Base-by-base conservation (phyloP, 2,329 filamentous ascomycete genomes). In the Aureobasidium pullulans region DNA sequence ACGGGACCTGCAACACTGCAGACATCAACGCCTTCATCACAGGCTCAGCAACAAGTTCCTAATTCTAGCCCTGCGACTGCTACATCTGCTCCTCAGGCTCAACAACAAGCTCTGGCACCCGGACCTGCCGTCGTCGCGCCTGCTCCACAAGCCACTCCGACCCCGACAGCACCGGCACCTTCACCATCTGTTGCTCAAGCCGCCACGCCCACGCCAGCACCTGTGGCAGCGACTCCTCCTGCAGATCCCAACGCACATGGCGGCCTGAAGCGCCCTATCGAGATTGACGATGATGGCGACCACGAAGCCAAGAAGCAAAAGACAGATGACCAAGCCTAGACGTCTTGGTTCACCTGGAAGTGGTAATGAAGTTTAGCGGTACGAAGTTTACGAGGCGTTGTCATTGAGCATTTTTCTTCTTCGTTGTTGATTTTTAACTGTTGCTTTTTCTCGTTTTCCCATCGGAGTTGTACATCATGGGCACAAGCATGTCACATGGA, bases 241-340 rank as follows among this genome's bases (percentile, higher is more conserved):
- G 49, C 13, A n/a, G 49, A 40, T 16, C 36, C 53, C 5, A 58
- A 61, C 36, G 54, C 50, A 8, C 44, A 40, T 13, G 37, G 57
- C n/a, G 46, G 57, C 8, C 10, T 59, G 7, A 59, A 59, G 48
- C 46, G 57, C 16, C 47, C 57, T 6, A 59, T 59, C 3, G 57
- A 59, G 34, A 47, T 61, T 31, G 62, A 60, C 10, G 60, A 62
- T 8, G 62, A 50, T 23, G 39, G 44, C 10, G 60, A 62, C 15
- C 57, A 48, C 11, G 60, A 63, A 23, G 57, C 60, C 13, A 63
- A 63, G 54, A 62, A 60, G 28, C 28, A 47, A 19, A 63, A 63
- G 54, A 46, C 52, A 3, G 59, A 60, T 11, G 50, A 31, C 9
- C 44, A 47, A 13, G 16, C 15, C 3, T 50, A 50, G 16, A 37